phyloP scores from a whole-genome alignment of 2,329 filamentous ascomycete genomes.

The Aspergillus novoparasiticus region DNA sequence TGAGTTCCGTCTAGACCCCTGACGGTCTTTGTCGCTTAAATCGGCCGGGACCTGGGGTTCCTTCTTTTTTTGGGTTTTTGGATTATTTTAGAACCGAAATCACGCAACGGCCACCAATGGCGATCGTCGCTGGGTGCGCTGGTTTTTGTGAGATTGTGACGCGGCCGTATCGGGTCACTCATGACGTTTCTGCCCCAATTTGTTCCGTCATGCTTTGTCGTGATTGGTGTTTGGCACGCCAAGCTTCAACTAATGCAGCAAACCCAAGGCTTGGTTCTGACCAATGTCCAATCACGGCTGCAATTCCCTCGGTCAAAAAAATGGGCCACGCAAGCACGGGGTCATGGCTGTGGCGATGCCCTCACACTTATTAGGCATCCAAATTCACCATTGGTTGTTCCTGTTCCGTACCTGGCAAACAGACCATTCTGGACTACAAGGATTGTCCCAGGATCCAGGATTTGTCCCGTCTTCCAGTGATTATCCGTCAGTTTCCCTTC shows the following conservation, averaged over 20 bases:
- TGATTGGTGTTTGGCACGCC: constrained; percentile 13
- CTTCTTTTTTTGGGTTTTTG: not conserved
- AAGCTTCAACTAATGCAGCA: constrained; percentile 26
- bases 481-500: not conserved
- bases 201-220: not conserved
- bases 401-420: constrained; percentile 1
- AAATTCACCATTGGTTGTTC: constrained; percentile 7
- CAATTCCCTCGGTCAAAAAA: not conserved
- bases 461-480: not conserved
- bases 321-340: constrained; percentile 23
- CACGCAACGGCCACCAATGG: constrained; percentile 17
- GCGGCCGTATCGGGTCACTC: constrained; percentile 16
- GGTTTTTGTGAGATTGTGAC: constrained; percentile 12
- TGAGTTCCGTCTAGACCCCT: not conserved
- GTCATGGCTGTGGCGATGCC: constrained; percentile 5
- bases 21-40: not conserved
- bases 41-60: not conserved
- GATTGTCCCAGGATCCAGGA: not conserved
- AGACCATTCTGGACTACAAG: not conserved
- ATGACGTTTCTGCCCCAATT: constrained; percentile 6
- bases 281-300: constrained; percentile 7
- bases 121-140: not conserved
- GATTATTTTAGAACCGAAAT: constrained; percentile 12
- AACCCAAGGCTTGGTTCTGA: constrained; percentile 16
- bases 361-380: constrained; percentile 9